These are phyloP conservation scores for Leishmania braziliensis DNA, from an alignment of 208 protist species.

Conservation along the genomic window DNA sequence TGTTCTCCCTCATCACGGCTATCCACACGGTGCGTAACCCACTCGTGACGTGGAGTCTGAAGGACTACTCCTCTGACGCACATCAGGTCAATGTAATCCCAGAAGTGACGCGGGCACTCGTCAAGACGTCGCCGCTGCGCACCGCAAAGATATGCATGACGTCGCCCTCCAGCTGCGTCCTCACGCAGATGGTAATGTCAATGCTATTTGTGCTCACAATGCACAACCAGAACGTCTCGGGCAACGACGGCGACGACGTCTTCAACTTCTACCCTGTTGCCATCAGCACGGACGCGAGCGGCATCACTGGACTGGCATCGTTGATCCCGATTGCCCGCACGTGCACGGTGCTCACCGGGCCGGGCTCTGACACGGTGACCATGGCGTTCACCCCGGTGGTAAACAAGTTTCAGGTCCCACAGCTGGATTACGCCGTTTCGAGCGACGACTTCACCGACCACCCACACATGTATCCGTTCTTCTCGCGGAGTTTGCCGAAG, in stretches of 20 bases:
- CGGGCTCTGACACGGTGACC: conserved; percentile 52
- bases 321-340: conserved; percentile 69
- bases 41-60: conserved; percentile 62
- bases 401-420: conserved; percentile 75
- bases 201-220: conserved; percentile 60
- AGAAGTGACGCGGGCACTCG: conserved; percentile 33
- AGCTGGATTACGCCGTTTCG: conserved; percentile 77
- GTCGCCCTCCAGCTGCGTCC: conserved; percentile 53
- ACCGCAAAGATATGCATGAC: conserved; percentile 76
- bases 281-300: conserved; percentile 69
- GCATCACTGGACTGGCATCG: conserved; percentile 65
- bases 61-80: conserved; percentile 36
- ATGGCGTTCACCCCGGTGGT: conserved; percentile 73
- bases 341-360: conserved; percentile 73
- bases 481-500: conserved; percentile 67
- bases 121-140: conserved; percentile 67
- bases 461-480: conserved; percentile 70
- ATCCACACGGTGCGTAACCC: conserved; percentile 46
- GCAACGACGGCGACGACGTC: conserved; percentile 26
- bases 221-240: conserved; percentile 42
- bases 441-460: conserved; percentile 64
- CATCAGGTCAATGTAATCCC: conserved; percentile 42
- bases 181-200: conserved; percentile 56
- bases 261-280: conserved; percentile 61
- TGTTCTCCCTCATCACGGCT: conserved; percentile 56